Base-by-base conservation (phyloP, 257 asterid genomes). In the Cordia subcordata region DNA sequence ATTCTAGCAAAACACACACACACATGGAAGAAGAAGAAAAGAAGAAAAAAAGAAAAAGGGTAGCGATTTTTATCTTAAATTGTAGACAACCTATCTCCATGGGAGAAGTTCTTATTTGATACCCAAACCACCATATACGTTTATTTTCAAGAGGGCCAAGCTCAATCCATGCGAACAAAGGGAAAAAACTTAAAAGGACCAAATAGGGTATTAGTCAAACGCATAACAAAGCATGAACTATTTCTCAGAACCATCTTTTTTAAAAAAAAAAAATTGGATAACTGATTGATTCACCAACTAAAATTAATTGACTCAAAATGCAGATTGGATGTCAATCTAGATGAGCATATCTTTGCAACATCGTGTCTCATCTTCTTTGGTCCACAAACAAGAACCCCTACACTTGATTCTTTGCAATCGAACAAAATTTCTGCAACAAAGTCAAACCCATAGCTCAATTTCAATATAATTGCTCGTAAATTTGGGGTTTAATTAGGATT, bases 251-350 rank as follows among this genome's bases (percentile, higher is more conserved):
- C n/a, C n/a, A n/a, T n/a, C n/a, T n/a, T n/a, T n/a, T n/a, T n/a
- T n/a, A n/a, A n/a, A n/a, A n/a, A n/a, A n/a, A n/a, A n/a, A n/a
- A n/a, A n/a, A n/a, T n/a, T 11, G 35, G 35, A 27, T 39, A 14
- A 10, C 2, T 42, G 47, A 42, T 42, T 51, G n/a, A 13, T 21
- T 87, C 87, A 85, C 91, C 94, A 85, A 58, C 81, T 82, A 75
- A 87, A 87, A 71, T 87, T 82, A 67, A 85, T 81, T 64, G 90
- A 84, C 53, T 87, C 88, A 62, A 87, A 87, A 68, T 87, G 94
- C 42, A 87, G 84, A 47, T 87, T 87, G 5, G 69, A 69, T 11
- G 84, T 83, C 82, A 73, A 75, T 8, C 82, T 79, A 33, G 96
- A 84, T 8, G 90, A 78, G 45, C 95, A 87, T 64, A 84, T 80